A percentile compares a stretch with the other conserved stretches of the same genome.
Evolutionary conservation across 768 basidiomycete species (phyloP).

Genomic region (Pisolithus microcarpus): DNA sequence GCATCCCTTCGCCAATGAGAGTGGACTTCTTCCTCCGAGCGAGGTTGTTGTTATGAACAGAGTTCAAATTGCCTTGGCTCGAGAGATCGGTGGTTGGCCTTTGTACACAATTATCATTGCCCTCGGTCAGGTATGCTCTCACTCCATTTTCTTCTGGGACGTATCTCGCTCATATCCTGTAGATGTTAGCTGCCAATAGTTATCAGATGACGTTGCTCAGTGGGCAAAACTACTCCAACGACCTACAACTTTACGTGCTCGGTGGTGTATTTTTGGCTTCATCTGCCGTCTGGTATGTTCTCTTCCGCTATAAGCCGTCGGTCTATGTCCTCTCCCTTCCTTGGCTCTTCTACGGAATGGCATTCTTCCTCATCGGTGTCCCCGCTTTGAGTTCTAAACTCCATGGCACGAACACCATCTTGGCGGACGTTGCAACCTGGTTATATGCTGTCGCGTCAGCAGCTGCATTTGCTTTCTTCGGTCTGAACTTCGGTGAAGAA

Average conservation of each 20-base stretch:
- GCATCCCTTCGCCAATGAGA: slow-evolving; percentile 39
- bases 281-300: slow-evolving; percentile 81
- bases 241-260: slow-evolving; percentile 84
- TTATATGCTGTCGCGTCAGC: slow-evolving; percentile 89
- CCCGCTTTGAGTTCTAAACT: slow-evolving; percentile 66
- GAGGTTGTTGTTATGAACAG: slow-evolving; percentile 74
- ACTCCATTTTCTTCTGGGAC: neutral
- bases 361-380: slow-evolving; percentile 87
- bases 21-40: slow-evolving; percentile 40
- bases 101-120: slow-evolving; percentile 87
- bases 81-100: slow-evolving; percentile 81
- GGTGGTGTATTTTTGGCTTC: slow-evolving; percentile 81
- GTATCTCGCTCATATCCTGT: neutral
- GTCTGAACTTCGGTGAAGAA: slow-evolving; percentile 95
- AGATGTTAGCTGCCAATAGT: slow-evolving; percentile 87
- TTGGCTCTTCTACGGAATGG: slow-evolving; percentile 87
- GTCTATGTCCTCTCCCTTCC: slow-evolving; percentile 80
- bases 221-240: slow-evolving; percentile 76
- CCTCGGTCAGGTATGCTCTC: slow-evolving; percentile 57
- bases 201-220: slow-evolving; percentile 91
- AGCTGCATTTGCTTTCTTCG: slow-evolving; percentile 89
- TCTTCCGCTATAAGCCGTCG: slow-evolving; percentile 85
- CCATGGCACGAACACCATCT: slow-evolving; percentile 50
- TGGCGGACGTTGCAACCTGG: slow-evolving; percentile 82
- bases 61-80: slow-evolving; percentile 76